Base-by-base conservation (phyloP, 257 asterid species). In the Ophiorrhiza pumila region DNA sequence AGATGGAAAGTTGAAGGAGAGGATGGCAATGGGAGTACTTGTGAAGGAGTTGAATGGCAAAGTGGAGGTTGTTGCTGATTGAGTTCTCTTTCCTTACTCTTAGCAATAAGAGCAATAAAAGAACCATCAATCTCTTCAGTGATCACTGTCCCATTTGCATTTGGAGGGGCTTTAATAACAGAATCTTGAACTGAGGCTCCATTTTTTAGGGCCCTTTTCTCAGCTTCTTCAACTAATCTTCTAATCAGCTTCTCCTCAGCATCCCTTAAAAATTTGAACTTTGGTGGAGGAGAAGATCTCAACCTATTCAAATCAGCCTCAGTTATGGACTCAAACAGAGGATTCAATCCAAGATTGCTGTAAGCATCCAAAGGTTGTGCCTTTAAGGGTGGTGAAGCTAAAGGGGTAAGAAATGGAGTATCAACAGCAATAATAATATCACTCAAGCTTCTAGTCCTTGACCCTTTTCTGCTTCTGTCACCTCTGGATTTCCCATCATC, bases 261-360 rank as follows among this genome's bases (percentile, higher is more conserved):
- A 71, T 94, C 99, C 56, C 87, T 88, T 82, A 94, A 80, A 83
- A 94, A 94, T 87, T 91, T 94, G 72, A 94, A 85, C 80, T 84
- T 94, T 2, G 99, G 97, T 59, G 97, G 99, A 27, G 99, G 97
- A 5, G 99, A 94, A 42, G 99, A 88, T 77, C 93, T 83, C 76
- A 90, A 61, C 32, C 77, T 82, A 60, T 64, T 80, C 71, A 89
- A 4, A 17, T 88, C 99, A 11, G 85, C 85, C 71, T 88, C 96
- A 1, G 86, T 46, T 4, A 82, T 34, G 8, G 97, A 80, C 79
- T 93, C 99, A 70, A 90, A 94, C 2, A 91, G 85, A 1, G 99
- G 97, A 80, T 94, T 94, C 71, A 88, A 80, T 32, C 95, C 98
- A 25, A 78, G 92, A 17, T 76, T 77, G 68, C 35, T 85, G 79